Percentiles rank a stretch among this genome's conserved stretches.
Evolutionary conservation across 768 basidiomycete genomes (phyloP).

Genomic region (Tulasnella sp.): DNA sequence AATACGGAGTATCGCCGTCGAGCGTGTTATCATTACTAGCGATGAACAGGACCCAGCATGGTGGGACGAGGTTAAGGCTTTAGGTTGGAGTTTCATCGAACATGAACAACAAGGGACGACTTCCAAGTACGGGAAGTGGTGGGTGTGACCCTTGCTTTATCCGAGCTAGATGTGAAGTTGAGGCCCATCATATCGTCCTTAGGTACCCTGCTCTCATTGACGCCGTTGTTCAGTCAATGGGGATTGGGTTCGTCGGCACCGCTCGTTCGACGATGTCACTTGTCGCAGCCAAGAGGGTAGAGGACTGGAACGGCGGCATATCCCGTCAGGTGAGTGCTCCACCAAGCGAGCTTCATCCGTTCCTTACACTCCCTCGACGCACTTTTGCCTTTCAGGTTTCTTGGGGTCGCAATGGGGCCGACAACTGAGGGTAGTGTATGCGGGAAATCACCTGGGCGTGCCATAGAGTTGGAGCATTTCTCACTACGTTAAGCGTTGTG

Average conservation of each 20-base stretch:
- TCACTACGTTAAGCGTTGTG: neutral
- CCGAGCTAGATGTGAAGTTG: constrained; percentile 34
- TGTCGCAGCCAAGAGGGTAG: constrained; percentile 55
- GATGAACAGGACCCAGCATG: constrained; percentile 46
- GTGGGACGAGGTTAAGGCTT: constrained; percentile 16
- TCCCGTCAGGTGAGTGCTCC: constrained; percentile 36
- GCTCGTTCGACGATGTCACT: constrained; percentile 63
- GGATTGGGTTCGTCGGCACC: constrained; percentile 63
- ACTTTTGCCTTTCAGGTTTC: neutral
- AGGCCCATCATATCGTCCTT: neutral
- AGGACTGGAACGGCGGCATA: constrained; percentile 56
- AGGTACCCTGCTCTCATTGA: constrained; percentile 73
- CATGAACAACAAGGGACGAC: constrained; percentile 19
- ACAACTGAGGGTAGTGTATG: neutral
- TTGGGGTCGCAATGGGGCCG: neutral
- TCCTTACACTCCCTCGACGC: neutral
- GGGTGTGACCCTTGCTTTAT: constrained; percentile 7
- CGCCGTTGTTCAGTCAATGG: constrained; percentile 60
- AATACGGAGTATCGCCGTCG: constrained; percentile 30
- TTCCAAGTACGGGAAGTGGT: constrained; percentile 23
- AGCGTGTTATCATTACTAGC: constrained; percentile 53
- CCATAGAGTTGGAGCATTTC: neutral
- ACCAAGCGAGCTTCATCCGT: neutral
- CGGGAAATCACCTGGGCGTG: neutral
- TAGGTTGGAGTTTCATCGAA: constrained; percentile 24